These are phyloP conservation scores for Dendrobium huoshanense DNA, from an alignment of 106 monocot genomes.

Conservation along the genomic window DNA sequence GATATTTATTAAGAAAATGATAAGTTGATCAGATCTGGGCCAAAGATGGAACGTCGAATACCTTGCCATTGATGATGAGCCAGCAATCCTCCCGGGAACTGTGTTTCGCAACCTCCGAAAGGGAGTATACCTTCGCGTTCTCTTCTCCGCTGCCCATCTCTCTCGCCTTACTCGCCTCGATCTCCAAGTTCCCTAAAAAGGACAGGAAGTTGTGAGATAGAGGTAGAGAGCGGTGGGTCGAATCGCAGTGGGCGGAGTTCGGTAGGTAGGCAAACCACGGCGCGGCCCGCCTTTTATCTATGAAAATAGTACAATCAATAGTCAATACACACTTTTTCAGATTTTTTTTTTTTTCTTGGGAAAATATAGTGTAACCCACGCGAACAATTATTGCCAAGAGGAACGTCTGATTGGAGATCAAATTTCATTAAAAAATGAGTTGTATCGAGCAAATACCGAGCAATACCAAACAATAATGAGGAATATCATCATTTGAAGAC, in stretches of 20 bases:
- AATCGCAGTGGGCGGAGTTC: background rate
- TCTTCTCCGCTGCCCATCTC: conserved; percentile 12
- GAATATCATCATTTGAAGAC: no score
- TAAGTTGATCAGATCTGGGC: background rate
- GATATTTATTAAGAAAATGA: background rate
- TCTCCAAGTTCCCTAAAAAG: background rate
- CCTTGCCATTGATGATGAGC: conserved; percentile 20
- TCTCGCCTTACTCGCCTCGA: conserved; percentile 1
- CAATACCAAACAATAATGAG: no score
- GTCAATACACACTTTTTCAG: no score
- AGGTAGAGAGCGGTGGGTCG: background rate
- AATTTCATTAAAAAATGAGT: no score
- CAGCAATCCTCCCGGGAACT: conserved; percentile 13
- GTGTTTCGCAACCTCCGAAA: conserved; percentile 11
- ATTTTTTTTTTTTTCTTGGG: no score
- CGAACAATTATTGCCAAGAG: no score
- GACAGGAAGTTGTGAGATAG: background rate
- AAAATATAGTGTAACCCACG: no score
- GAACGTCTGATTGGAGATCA: no score
- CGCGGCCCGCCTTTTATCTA: background rate
- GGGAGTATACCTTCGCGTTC: background rate
- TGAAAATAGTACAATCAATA: background rate
- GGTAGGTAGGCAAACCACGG: no score
- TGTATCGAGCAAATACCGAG: no score
- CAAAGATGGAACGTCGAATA: background rate